Base-by-base conservation (phyloP, 2,329 filamentous ascomycete genomes). In the Cladosporium sp. region DNA sequence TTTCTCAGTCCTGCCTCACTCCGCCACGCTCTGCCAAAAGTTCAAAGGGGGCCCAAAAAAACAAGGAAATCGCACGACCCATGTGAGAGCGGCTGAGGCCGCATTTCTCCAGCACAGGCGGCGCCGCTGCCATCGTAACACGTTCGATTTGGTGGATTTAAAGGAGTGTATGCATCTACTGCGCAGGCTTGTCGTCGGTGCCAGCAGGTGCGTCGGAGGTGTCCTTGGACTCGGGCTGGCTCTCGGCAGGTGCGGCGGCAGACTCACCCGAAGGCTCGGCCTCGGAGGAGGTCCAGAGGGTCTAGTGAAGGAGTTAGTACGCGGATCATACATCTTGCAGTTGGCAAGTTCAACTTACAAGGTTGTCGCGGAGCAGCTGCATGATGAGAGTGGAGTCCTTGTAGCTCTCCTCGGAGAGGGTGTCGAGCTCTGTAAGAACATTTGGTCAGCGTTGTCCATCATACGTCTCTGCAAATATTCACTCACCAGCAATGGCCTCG, bases 351-450 rank as follows among this genome's bases (percentile, higher is more conserved):
- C 32, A 25, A 70, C 81, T 70, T 76, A 96, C 92, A 80, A 97
- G 80, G 88, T 97, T 97, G 85, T 97, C 93, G 79, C 93, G 91
- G 79, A 97, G 90, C 70, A 97, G 91, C 86, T 97, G 93, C 93
- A 97, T 97, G 84, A 97, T 97, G 76, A 97, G 89, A 70, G 93
- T 97, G 56, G 92, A 96, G 85, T 97, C 93, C 89, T 96, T 96
- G 91, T 97, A 97, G 88, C 92, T 96, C 87, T 97, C 93, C 88
- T 97, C 93, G 80, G 91, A 96, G 73, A 97, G 86, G 73, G 93
- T 97, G 81, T 97, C 93, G 73, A 97, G 91, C 86, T 97, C 93
- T 93, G 77, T 39, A 26, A 32, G 23, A 28, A 23, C 5, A 63
- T 66, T 61, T 68, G 68, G 66, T 49, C 39, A 58, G 28, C 13